Base-by-base conservation (phyloP, 768 basidiomycete genomes). In the Hypholoma sublateritium region DNA sequence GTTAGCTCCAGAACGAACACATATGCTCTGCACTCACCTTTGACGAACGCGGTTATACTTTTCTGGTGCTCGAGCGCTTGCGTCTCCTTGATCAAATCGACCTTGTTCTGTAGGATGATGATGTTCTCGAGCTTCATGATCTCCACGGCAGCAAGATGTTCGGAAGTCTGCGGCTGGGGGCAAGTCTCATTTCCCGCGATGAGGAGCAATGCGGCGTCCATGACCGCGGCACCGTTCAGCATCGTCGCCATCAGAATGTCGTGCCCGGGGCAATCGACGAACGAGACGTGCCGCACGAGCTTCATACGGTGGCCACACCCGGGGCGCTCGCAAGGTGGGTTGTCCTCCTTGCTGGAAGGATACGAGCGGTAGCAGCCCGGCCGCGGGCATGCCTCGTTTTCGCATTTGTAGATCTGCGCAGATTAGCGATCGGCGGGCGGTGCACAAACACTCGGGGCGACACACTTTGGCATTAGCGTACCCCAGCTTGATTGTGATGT, bases 171-270 rank as follows among this genome's bases (percentile, higher is more conserved):
- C 1, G 97, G 97, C 69, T 99, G 97, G 1, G 96, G 97, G 72
- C 97, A 98, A 2, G 94, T 93, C 80, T 99, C 97, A 75, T 99
- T 99, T 25, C 92, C 97, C 19, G 97, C 97, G 57, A 99, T 86
- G 53, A 99, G 87, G 1, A 99, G 82, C 0, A 98, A 78, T 4
- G 97, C 97, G 53, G 95, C 97, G 74, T 98, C 95, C 97, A 98
- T 99, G 80, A 98, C 96, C 9, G 97, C 97, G 41, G 97, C 97
- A 73, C 96, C 97, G 82, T 98, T 98, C 65, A 99, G 80, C 97
- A 99, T 99, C 62, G 96, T 99, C 50, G 97, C 97, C 97, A 99
- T 99, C 73, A 99, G 87, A 87, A 99, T 98, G 74, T 98, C 95
- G 84, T 96, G 95, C 59, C 95, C 93, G 1, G 92, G 93, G 65